phyloP scores from a whole-genome alignment of 1,284 basidiomycete genomes.

The Boletellus deceptivus region DNA sequence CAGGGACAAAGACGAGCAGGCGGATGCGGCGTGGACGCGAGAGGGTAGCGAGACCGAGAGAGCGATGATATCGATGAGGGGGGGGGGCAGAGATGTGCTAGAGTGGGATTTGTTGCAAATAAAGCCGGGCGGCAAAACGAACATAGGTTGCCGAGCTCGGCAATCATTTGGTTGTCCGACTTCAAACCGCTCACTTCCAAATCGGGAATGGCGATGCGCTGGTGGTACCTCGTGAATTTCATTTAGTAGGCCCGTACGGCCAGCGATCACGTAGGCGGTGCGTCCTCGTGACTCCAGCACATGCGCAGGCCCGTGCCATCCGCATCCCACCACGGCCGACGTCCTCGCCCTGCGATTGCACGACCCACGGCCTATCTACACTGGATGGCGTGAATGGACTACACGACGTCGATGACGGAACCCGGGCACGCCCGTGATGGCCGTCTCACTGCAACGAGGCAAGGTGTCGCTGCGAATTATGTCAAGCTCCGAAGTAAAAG shows the following conservation, averaged over 20 bases:
- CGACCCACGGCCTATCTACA: not conserved
- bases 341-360: too few species aligned
- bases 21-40: conserved; percentile 6
- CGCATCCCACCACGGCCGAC: too few species aligned
- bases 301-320: conserved; percentile 14
- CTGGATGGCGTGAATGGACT: not conserved
- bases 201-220: conserved; percentile 26
- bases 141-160: conserved; percentile 38
- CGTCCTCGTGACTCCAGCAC: conserved; percentile 25
- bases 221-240: conserved; percentile 23
- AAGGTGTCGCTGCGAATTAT: conserved; percentile 25
- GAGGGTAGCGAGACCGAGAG: conserved; percentile 13
- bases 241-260: conserved; percentile 14
- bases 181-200: conserved; percentile 35
- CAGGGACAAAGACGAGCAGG: not conserved
- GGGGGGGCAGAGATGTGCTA: conserved; percentile 30
- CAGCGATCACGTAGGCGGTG: conserved; percentile 21
- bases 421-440: not conserved
- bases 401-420: too few species aligned
- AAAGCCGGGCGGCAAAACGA: conserved; percentile 39
- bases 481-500: conserved; percentile 12
- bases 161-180: conserved; percentile 38
- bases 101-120: conserved; percentile 41
- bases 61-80: conserved; percentile 32
- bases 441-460: conserved; percentile 26